Base-by-base conservation (phyloP, 2,329 filamentous ascomycete genomes). In the Gremmenia infestans region DNA sequence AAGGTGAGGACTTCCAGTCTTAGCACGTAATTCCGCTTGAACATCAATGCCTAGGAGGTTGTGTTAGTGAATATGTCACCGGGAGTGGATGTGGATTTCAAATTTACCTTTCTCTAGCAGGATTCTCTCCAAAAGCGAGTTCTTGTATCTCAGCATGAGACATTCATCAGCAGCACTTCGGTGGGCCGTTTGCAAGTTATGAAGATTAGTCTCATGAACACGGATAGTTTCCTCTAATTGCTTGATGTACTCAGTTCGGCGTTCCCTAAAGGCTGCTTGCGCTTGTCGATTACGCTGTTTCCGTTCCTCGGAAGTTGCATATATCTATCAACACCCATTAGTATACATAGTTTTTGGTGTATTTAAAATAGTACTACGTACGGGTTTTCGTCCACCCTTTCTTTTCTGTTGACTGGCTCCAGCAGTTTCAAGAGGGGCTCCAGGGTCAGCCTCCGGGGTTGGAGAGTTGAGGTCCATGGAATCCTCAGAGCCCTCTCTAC, bases 201-300 rank as follows among this genome's bases (percentile, higher is more conserved):
- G 89, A 55, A 97, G 80, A 67, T 91, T 93, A 67, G 95, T 91
- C 75, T 99, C 94, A 79, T 97, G 93, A 65, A 94, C 89, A 69
- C 94, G 93, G 74, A 99, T 97, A 54, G 92, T 96, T 66, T 93
- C 91, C 76, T 99, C 94, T 25, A 99, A 82, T 73, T 99, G 94
- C 77, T 97, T 97, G 77, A 99, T 99, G 73, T 99, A 99, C 78
- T 99, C 94, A 54, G 93, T 97, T 57, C 94, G 87, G 63, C 94
- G 88, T 76, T 99, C 94, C 65, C 94, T 87, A 70, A 99, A 99
- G 56, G 94, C 94, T 54, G 94, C 94, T 75, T 99, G 94, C 48
- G 94, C 94, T 77, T 97, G 94, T 66, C 94, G 81, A 71, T 99
- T 99, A 63, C 94, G 85, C 76, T 97, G 94, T 78, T 99, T 97